These are phyloP conservation scores for Acanthamoeba culbertsoni DNA, from an alignment of 208 protist genomes.

Conservation along the genomic window DNA sequence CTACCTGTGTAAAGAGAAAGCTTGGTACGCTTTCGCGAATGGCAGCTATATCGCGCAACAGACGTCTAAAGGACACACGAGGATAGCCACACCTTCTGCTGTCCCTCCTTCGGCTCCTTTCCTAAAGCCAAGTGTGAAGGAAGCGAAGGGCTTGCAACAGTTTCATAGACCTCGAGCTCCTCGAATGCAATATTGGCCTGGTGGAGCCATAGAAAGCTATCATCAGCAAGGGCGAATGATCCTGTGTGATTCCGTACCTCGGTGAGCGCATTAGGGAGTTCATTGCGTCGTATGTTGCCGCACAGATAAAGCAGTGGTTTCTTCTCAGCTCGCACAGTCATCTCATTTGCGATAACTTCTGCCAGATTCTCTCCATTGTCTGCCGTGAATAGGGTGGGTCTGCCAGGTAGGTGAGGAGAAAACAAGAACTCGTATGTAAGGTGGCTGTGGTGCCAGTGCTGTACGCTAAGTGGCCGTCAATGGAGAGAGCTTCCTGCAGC, in stretches of 20 bases:
- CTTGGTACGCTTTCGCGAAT: no score
- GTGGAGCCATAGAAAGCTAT: background rate
- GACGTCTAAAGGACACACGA: no score
- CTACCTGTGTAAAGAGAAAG: background rate
- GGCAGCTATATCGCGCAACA: no score
- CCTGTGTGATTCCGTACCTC: background rate
- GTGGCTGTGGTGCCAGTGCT: background rate
- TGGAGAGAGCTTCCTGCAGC: background rate
- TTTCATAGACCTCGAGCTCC: conserved; percentile 4
- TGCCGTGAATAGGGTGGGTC: background rate
- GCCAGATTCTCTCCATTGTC: background rate
- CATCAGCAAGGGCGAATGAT: no score
- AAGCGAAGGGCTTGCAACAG: background rate
- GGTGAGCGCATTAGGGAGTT: background rate
- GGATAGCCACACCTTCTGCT: background rate
- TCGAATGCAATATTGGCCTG: background rate
- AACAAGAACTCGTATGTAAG: background rate
- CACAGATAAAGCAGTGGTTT: background rate
- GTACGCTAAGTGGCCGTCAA: background rate
- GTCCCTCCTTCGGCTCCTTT: background rate
- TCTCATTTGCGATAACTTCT: background rate
- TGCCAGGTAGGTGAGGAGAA: background rate
- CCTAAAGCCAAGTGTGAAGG: background rate
- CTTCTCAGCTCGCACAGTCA: background rate
- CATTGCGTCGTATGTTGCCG: background rate